A percentile compares a stretch with the other conserved stretches of the same genome.
Conservation (phyloP, 1,284 basidiomycete species). For the Leccinum fallax region DNA sequence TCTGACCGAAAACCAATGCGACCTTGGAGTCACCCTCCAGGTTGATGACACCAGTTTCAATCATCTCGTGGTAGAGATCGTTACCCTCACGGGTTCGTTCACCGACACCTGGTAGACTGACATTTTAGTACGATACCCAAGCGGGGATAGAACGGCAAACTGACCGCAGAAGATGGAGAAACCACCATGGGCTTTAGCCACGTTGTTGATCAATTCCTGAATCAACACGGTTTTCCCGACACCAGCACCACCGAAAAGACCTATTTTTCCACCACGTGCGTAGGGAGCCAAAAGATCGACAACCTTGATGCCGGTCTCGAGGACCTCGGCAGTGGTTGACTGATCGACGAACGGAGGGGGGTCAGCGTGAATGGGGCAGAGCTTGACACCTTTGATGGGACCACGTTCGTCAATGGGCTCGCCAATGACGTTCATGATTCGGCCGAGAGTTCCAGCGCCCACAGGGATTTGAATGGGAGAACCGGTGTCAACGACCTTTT, state of each 20-base stretch:
- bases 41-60: constrained; percentile 99
- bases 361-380: constrained; percentile 93
- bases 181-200: constrained; percentile 99
- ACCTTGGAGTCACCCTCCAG: constrained; percentile 99
- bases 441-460: constrained; percentile 90
- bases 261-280: constrained; percentile 99
- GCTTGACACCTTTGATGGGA: constrained; percentile 93
- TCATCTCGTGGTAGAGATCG: constrained; percentile 99
- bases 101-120: constrained; percentile 75
- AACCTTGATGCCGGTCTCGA: constrained; percentile 99
- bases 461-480: constrained; percentile 96
- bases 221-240: constrained; percentile 99
- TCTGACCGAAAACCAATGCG: constrained; percentile 99
- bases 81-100: constrained; percentile 99
- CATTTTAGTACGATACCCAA: background rate
- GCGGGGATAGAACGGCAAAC: constrained; percentile 30
- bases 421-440: constrained; percentile 99
- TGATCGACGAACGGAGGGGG: constrained; percentile 97
- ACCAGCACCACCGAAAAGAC: constrained; percentile 99
- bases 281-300: constrained; percentile 99
- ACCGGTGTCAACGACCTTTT: constrained; percentile 96
- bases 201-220: constrained; percentile 99
- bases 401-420: constrained; percentile 99
- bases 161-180: constrained; percentile 99
- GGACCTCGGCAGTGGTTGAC: constrained; percentile 96